Evolutionary conservation across 1,284 basidiomycete genomes (phyloP).

Genomic region (Boletellus deceptivus): DNA sequence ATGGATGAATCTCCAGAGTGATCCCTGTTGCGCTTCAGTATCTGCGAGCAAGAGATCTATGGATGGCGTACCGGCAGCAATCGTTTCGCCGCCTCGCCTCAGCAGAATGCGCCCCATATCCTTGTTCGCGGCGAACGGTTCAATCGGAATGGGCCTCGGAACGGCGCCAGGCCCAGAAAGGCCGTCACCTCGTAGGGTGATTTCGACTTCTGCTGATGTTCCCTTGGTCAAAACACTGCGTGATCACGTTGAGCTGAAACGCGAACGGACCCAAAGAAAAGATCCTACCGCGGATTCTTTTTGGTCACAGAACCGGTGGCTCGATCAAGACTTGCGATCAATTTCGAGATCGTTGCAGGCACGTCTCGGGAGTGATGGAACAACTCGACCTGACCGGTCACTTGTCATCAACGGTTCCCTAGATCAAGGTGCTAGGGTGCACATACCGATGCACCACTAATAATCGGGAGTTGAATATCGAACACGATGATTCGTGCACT

Average conservation of each 20-base stretch:
- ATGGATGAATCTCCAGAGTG: constrained; percentile 40
- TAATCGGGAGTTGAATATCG: constrained; percentile 89
- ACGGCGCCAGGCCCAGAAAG: constrained; percentile 47
- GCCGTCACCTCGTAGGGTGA: constrained; percentile 64
- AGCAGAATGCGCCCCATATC: constrained; percentile 94
- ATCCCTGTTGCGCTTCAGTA: constrained; percentile 35
- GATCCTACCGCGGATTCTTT: constrained; percentile 71
- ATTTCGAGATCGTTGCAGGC: constrained; percentile 81
- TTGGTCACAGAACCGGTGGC: constrained; percentile 74
- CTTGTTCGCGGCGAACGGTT: constrained; percentile 88
- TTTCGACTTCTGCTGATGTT: constrained; percentile 81
- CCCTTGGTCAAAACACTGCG: constrained; percentile 81
- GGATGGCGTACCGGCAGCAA: constrained; percentile 74
- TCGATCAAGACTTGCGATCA: constrained; percentile 78
- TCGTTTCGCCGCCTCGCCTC: constrained; percentile 88
- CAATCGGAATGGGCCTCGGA: constrained; percentile 73
- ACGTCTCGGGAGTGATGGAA: constrained; percentile 95
- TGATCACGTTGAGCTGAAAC: constrained; percentile 3
- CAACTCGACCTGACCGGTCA: constrained; percentile 67
- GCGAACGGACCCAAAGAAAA: not conserved
- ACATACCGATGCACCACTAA: constrained; percentile 78
- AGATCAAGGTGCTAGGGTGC: not conserved
- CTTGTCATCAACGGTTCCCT: constrained; percentile 1
- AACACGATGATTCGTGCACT: constrained; percentile 91
- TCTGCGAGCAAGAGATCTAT: not conserved